Conservation (phyloP, 305 asterid genomes). For the Fraxinus sp. region DNA sequence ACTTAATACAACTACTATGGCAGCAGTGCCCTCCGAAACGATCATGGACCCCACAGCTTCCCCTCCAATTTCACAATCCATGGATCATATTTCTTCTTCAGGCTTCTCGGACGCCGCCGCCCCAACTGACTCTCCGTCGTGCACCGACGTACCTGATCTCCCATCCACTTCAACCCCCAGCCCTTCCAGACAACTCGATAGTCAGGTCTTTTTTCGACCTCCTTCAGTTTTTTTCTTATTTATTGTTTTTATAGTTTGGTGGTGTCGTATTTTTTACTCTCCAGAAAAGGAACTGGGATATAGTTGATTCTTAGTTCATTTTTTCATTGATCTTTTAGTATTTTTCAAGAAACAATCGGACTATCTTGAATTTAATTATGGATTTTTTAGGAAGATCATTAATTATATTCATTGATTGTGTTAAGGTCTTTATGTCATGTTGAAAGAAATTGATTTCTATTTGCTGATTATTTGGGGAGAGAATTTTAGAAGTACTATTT, state of each 20-base stretch:
- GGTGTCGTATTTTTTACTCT: neutral
- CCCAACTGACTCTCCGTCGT: conserved; percentile 28
- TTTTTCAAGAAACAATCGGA: neutral
- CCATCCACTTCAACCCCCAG: conserved; percentile 36
- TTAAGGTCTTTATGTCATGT: neutral
- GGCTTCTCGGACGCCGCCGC: conserved; percentile 35
- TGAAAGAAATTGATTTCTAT: neutral
- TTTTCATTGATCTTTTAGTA: neutral
- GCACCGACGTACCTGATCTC: conserved; percentile 45
- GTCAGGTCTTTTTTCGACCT: conserved; percentile 36
- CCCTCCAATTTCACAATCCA: conserved; percentile 52
- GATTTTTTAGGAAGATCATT: neutral
- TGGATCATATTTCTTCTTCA: conserved; percentile 41
- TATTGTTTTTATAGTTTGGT: neutral
- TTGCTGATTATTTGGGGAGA: neutral
- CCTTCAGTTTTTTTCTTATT: neutral
- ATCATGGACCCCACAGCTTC: conserved; percentile 44
- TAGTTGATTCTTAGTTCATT: neutral
- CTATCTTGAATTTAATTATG: neutral
- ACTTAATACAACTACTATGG: conserved; percentile 32
- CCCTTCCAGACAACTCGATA: conserved; percentile 49
- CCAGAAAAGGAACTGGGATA: neutral
- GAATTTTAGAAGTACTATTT: neutral
- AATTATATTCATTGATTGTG: neutral
- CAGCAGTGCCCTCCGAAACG: conserved; percentile 57